Base-by-base conservation (phyloP, 306 rosid genomes). In the Sicyos baderoa region DNA sequence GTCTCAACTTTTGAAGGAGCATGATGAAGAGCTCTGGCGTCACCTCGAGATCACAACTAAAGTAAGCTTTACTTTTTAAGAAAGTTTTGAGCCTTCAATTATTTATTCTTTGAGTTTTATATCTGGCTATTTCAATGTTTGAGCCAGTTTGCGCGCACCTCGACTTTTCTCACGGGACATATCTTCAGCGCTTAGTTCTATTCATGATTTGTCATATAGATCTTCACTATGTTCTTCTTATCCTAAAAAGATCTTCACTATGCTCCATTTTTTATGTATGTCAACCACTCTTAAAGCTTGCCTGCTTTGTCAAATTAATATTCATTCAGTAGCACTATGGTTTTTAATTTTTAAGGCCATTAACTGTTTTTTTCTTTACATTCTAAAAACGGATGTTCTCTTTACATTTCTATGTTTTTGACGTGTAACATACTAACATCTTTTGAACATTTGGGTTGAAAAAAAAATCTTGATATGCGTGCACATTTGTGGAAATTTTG, bases 11-110 rank as follows among this genome's bases (percentile, higher is more conserved):
- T 80, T 94, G 76, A 88, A 80, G 82, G 91, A 90, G 81, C 95
- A 94, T 54, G 99, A 94, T 76, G 99, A 90, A 77, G 99, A 94
- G 84, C 82, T 94, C 57, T 94, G 99, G 99, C 99, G 97, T 79
- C 99, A 94, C 84, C 99, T 94, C 70, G 99, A 94, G 84, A 52
- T 94, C 79, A 90, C 97, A 58, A 90, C 96, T 62, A 94, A 94
- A 81, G 99, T 90, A 88, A 77, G 87, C 73, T 14, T 76, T 68
- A 40, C 15, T 64, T 54, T 70, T 40, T 9, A 40, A 40, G 11
- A 40, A 10, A 40, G 45, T 40, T 40, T 40, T 40, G 45, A 40
- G 45, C 45, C 45, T 40, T 40, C 45, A 40, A 40, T 40, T 40
- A 40, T 40, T 40, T 9, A 40, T 7, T 40, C 5, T 40, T 40